Evolutionary conservation across 257 asterid genomes (phyloP).

Genomic region (Apocynum venetum): DNA sequence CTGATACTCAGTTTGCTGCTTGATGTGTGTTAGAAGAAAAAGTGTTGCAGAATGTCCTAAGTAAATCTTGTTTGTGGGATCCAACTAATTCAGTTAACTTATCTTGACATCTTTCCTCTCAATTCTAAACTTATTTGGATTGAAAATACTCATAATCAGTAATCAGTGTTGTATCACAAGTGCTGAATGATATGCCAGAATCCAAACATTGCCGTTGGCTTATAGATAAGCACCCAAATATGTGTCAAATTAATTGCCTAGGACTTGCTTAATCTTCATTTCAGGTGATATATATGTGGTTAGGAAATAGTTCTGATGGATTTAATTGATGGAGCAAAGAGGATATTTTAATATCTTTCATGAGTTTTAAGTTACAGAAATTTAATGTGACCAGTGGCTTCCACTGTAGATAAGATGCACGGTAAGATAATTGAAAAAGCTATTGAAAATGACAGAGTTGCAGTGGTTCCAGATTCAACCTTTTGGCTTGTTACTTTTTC

Average conservation of each 20-base stretch:
- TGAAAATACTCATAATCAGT: no score
- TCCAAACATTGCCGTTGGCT: not conserved
- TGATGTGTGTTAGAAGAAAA: no score
- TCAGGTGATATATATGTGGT: not conserved
- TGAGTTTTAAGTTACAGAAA: not conserved
- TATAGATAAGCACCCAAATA: not conserved
- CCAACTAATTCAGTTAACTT: no score
- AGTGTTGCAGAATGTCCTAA: no score
- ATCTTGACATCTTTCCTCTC: no score
- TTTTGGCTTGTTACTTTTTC: not conserved
- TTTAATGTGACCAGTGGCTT: not conserved
- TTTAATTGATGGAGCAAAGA: not conserved
- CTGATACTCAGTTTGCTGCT: no score
- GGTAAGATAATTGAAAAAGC: no score
- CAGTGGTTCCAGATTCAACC: not conserved
- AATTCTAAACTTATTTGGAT: no score
- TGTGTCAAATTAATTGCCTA: not conserved
- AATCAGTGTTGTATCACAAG: no score
- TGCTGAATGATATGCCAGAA: no score
- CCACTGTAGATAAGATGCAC: no score
- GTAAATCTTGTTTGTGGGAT: no score
- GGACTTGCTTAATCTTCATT: not conserved
- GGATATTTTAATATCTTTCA: not conserved
- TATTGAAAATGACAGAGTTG: not conserved
- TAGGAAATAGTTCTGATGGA: not conserved